These are phyloP conservation scores for Gyromitra esculenta DNA, from an alignment of 2,329 filamentous ascomycete species.

Conservation along the genomic window DNA sequence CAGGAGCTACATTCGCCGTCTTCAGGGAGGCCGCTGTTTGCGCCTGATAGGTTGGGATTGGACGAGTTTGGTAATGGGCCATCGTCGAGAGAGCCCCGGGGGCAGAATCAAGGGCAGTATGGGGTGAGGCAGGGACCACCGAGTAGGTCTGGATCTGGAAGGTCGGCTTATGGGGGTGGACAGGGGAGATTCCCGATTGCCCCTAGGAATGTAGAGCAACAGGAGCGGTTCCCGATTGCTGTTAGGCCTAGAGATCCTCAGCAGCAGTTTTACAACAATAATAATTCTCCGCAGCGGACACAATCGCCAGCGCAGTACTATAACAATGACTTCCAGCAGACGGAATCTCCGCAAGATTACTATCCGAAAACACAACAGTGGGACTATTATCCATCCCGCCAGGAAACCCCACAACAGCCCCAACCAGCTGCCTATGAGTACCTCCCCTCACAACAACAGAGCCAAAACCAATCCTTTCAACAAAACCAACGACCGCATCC, in stretches of 20 bases:
- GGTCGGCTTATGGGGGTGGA: conserved; percentile 26
- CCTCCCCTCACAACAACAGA: conserved; percentile 11
- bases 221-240: conserved; percentile 40
- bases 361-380: conserved; percentile 5
- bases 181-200: conserved; percentile 44
- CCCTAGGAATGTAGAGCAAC: conserved; percentile 14
- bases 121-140: conserved; percentile 15
- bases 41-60: conserved; percentile 21
- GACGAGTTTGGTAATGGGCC: conserved; percentile 13
- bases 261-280: conserved; percentile 28
- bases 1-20: conserved; percentile 27
- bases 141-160: conserved; percentile 32
- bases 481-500: conserved; percentile 1
- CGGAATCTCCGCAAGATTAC: conserved; percentile 31
- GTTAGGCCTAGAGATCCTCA: conserved; percentile 28
- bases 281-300: neutral
- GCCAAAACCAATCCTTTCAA: conserved; percentile 26
- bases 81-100: conserved; percentile 6
- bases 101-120: conserved; percentile 32
- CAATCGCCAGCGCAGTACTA: conserved; percentile 32
- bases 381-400: conserved; percentile 15
- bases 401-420: neutral
- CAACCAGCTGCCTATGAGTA: conserved; percentile 40
- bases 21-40: conserved; percentile 34
- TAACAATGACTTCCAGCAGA: conserved; percentile 11